These are phyloP conservation scores for Claviceps sp. DNA, from an alignment of 2,329 filamentous ascomycete genomes.

Conservation along the genomic window DNA sequence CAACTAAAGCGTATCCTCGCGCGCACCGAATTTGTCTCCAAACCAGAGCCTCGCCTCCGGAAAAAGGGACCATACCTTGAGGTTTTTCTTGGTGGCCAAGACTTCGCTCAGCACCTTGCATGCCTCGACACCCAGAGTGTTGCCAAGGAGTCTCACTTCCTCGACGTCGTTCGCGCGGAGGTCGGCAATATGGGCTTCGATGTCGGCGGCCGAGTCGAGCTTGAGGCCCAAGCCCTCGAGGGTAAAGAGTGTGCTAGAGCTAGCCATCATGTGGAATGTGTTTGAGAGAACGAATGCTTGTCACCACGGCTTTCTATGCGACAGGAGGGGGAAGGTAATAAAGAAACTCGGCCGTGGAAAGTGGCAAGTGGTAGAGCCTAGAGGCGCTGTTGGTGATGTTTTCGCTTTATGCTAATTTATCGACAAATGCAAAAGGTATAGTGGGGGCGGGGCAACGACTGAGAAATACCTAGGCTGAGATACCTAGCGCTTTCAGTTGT, in stretches of 20 bases:
- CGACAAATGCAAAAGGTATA: constrained; percentile 6
- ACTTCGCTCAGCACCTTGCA: constrained; percentile 76
- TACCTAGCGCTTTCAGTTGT: too few species aligned
- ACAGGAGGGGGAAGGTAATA: neutral
- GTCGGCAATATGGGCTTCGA: constrained; percentile 69
- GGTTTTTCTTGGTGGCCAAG: constrained; percentile 68
- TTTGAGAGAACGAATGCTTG: constrained; percentile 1
- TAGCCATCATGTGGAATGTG: constrained; percentile 13
- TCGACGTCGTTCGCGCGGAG: constrained; percentile 65
- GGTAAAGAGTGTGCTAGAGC: constrained; percentile 57
- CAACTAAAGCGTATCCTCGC: too few species aligned
- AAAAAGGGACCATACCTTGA: constrained; percentile 42
- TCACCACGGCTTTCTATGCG: neutral
- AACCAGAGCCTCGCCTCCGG: neutral
- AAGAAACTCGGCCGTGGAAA: neutral
- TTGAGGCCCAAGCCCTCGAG: constrained; percentile 87
- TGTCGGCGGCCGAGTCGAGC: constrained; percentile 76
- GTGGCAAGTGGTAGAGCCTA: neutral
- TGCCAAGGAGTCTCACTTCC: constrained; percentile 76
- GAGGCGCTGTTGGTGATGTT: neutral
- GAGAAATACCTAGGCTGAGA: neutral
- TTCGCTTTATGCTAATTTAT: constrained; percentile 1
- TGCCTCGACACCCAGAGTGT: constrained; percentile 83
- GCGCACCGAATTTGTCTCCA: too few species aligned
- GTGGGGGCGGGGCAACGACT: constrained; percentile 18